phyloP scores from a whole-genome alignment of 192 early-diverging fungal genomes.

The Gonapodya prolifera region DNA sequence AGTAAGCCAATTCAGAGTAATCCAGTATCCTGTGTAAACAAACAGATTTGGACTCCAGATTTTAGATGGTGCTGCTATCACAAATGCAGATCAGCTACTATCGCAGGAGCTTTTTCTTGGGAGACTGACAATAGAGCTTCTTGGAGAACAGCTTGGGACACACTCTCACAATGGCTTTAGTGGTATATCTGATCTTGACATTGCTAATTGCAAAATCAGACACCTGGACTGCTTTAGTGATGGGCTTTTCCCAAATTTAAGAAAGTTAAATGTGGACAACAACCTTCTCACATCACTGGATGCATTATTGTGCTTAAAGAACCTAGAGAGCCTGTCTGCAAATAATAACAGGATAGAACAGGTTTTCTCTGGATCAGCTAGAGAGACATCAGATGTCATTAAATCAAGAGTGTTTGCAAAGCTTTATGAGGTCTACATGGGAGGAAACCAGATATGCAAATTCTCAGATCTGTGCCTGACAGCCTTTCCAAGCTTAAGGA shows the following conservation, averaged over 20 bases:
- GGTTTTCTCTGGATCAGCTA: constrained; percentile 25
- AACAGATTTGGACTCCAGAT: constrained; percentile 18
- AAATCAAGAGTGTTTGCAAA: constrained; percentile 14
- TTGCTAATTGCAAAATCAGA: constrained; percentile 47
- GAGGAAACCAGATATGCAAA: constrained; percentile 31
- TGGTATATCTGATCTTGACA: constrained; percentile 40
- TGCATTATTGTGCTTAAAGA: constrained; percentile 23
- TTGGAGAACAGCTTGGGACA: constrained; percentile 40
- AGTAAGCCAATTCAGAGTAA: constrained; percentile 11
- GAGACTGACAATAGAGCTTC: constrained; percentile 41
- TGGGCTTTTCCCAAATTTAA: constrained; percentile 34
- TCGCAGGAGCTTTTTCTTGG: constrained; percentile 44
- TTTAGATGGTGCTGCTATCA: constrained; percentile 38
- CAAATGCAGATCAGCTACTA: constrained; percentile 29
- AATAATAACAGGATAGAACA: constrained; percentile 42
- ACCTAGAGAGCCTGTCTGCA: constrained; percentile 27
- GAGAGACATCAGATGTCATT: constrained; percentile 16
- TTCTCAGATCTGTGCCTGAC: constrained; percentile 39
- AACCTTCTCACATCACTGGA: constrained; percentile 38
- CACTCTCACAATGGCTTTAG: constrained; percentile 28
- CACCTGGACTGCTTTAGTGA: constrained; percentile 40
- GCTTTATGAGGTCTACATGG: constrained; percentile 43
- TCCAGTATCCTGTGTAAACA: not conserved
- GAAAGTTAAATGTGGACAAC: constrained; percentile 42
- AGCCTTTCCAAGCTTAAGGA: constrained; percentile 29